A percentile compares a stretch with the other conserved stretches of the same genome.
Conservation (phyloP, 257 asterid species). For the Fraxinus pennsylvanica region DNA sequence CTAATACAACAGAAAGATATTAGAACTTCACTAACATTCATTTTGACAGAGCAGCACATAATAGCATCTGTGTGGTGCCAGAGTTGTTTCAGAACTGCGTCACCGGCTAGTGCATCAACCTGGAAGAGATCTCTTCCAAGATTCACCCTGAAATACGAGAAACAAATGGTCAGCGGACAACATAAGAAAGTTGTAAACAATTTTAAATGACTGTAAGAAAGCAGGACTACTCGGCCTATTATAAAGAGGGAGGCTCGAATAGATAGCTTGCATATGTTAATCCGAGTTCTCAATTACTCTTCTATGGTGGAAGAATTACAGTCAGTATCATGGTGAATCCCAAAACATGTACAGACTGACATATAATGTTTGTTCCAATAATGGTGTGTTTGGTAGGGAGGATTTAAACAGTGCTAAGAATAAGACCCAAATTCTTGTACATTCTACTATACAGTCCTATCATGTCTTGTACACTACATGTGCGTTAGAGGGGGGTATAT, state of each 20-base stretch:
- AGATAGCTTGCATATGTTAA: not conserved
- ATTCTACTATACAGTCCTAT: not conserved
- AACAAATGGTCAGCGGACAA: not conserved
- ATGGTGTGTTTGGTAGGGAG: not conserved
- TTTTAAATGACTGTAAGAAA: not conserved
- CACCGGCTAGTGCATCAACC: slow-evolving; percentile 54
- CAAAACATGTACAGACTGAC: not conserved
- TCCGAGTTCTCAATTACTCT: not conserved
- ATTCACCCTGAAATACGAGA: slow-evolving; percentile 49
- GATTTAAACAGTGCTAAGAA: not conserved
- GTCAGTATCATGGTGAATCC: not conserved
- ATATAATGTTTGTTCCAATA: not conserved
- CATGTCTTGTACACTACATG: not conserved
- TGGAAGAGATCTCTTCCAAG: slow-evolving; percentile 76
- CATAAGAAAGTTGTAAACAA: not conserved
- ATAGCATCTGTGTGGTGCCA: slow-evolving; percentile 91
- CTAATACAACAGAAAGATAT: not conserved
- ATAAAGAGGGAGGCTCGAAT: not conserved
- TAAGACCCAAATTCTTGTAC: not conserved
- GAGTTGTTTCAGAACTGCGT: slow-evolving; percentile 72
- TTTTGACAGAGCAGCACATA: slow-evolving; percentile 89
- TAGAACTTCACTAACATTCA: slow-evolving; percentile 50
- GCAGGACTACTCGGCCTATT: not conserved
- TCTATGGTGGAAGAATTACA: not conserved
- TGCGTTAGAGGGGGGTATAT: not conserved